phyloP scores from a whole-genome alignment of 2,329 filamentous ascomycete species.

The Arthrocladium fulminans region DNA sequence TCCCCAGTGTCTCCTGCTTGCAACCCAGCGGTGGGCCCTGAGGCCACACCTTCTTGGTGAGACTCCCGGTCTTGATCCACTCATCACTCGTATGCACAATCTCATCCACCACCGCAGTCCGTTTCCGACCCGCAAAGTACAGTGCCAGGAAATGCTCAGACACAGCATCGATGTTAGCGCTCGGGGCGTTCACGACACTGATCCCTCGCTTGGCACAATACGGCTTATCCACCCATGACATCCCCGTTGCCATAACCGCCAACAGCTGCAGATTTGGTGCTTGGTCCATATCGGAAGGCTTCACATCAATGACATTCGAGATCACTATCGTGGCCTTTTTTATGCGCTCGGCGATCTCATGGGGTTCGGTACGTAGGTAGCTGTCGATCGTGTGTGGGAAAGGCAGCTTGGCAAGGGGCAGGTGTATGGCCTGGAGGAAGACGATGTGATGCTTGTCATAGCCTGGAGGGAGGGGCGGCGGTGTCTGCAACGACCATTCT shows the following conservation, averaged over 20 bases:
- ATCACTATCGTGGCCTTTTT: slow-evolving; percentile 41
- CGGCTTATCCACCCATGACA: slow-evolving; percentile 39
- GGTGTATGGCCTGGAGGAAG: slow-evolving; percentile 38
- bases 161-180: slow-evolving; percentile 41
- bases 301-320: slow-evolving; percentile 33
- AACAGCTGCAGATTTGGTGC: slow-evolving; percentile 38
- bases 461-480: slow-evolving; percentile 19
- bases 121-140: slow-evolving; percentile 40
- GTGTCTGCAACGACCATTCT: slow-evolving; percentile 11
- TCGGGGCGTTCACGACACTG: slow-evolving; percentile 39
- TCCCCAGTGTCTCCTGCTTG: slow-evolving; percentile 41
- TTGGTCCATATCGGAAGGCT: slow-evolving; percentile 32
- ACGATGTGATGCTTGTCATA: slow-evolving; percentile 38
- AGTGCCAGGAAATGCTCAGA: slow-evolving; percentile 44
- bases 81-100: slow-evolving; percentile 27
- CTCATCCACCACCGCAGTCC: slow-evolving; percentile 32
- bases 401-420: slow-evolving; percentile 31
- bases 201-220: slow-evolving; percentile 37
- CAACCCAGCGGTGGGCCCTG: slow-evolving; percentile 36
- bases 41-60: slow-evolving; percentile 26
- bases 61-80: slow-evolving; percentile 34
- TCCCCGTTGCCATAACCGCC: slow-evolving; percentile 40
- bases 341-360: slow-evolving; percentile 35
- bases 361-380: slow-evolving; percentile 29
- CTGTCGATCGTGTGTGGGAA: slow-evolving; percentile 37